Evolutionary conservation across 768 basidiomycete genomes (phyloP).

Genomic region (Phylloporus sp.): DNA sequence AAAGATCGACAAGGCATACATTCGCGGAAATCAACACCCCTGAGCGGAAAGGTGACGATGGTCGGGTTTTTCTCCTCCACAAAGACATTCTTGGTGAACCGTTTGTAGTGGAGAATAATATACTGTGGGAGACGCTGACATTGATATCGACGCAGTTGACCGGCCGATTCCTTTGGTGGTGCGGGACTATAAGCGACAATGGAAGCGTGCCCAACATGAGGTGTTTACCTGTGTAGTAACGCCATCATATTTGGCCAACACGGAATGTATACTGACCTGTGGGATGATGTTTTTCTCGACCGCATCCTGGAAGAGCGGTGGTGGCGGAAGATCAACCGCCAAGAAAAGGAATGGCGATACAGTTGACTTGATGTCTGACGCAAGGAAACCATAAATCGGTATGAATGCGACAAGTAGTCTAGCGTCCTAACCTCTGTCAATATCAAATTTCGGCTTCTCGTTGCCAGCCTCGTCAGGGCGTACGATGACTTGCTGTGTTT

Average conservation of each 20-base stretch:
- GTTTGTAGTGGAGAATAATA: constrained; percentile 91
- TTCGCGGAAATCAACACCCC: constrained; percentile 87
- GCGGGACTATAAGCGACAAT: constrained; percentile 10
- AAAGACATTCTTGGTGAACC: constrained; percentile 94
- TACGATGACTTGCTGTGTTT: constrained; percentile 90
- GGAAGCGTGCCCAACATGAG: constrained; percentile 18
- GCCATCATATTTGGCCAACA: constrained; percentile 94
- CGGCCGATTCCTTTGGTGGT: constrained; percentile 69
- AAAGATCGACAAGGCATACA: constrained; percentile 55
- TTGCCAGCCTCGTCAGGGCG: constrained; percentile 71
- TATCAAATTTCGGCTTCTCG: constrained; percentile 88
- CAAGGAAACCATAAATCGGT: constrained; percentile 21
- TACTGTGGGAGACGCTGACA: constrained; percentile 87
- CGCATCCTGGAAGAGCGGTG: constrained; percentile 94
- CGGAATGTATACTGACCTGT: constrained; percentile 87
- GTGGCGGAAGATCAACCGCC: constrained; percentile 92
- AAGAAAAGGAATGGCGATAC: constrained; percentile 94
- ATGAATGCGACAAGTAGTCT: constrained; percentile 3
- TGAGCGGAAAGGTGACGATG: constrained; percentile 93
- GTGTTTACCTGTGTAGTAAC: constrained; percentile 72
- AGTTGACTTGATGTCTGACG: constrained; percentile 75
- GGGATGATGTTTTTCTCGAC: constrained; percentile 99
- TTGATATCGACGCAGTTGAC: constrained; percentile 84
- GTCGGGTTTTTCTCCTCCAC: constrained; percentile 99
- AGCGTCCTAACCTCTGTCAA: constrained; percentile 73